Evolutionary conservation across 1,284 basidiomycete genomes (phyloP).

Genomic region (Ceratobasidium sp.): DNA sequence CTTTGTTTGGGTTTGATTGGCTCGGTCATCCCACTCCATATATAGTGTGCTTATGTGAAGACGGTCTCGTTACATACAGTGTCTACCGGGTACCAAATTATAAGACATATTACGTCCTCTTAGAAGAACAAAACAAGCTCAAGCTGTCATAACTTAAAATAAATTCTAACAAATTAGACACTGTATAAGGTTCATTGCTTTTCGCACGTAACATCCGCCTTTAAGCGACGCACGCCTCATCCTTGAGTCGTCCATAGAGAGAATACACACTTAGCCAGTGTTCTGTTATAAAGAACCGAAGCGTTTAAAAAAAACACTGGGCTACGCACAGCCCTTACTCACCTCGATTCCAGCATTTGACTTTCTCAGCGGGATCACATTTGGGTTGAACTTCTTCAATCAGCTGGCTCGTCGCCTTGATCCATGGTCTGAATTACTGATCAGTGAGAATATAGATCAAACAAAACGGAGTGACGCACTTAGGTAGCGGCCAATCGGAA

Average conservation of each 20-base stretch:
- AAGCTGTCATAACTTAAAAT: no score
- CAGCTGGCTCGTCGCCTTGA: neutral
- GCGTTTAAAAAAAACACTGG: neutral
- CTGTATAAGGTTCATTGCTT: no score
- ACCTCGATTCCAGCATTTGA: slow-evolving; percentile 19
- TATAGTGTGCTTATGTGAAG: no score
- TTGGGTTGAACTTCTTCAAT: neutral
- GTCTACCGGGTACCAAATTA: no score
- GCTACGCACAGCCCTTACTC: neutral
- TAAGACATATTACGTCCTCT: no score
- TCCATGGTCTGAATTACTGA: neutral
- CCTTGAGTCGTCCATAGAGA: neutral
- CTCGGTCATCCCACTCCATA: no score
- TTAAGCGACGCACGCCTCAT: neutral
- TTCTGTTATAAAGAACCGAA: neutral
- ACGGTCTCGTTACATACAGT: no score
- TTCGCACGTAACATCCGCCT: no score
- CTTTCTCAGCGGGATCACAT: slow-evolving; percentile 2
- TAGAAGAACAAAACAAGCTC: no score
- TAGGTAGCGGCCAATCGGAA: slow-evolving; percentile 11
- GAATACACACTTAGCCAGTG: neutral
- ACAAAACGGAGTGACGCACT: neutral
- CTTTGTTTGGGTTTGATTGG: no score
- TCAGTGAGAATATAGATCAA: neutral
- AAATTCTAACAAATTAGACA: no score